Evolutionary conservation across 2,329 filamentous ascomycete species (phyloP), one percentile per base, ranked within the genome.

Genomic region (Chaetomium strumarium): DNA sequence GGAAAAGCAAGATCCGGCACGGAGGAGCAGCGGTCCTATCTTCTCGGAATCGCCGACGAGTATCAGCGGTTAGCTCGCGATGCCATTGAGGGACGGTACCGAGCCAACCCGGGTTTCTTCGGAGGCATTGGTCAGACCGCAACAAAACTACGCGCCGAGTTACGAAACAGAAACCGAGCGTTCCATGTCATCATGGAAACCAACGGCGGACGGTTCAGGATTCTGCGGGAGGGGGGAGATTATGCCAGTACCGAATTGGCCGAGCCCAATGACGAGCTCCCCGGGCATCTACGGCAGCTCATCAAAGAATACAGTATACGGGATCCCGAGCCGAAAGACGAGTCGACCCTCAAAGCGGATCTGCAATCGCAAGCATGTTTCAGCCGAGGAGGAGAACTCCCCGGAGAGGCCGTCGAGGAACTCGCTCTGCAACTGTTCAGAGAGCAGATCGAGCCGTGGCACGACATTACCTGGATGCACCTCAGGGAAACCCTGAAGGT

Each of bases 361-460:
- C 58, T 75, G 0, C 61, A 70, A 53, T 48, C 38, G 2, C 55
- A 67, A 7, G 70, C 68, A 1, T 64, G 67, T 0, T 56, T 52
- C 0, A 72, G 73, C 33, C 71, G 70, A 49, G 73, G 72, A 1
- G 64, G 53, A 1, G 71, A 74, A 43, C 69, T 75, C 17, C 70
- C 72, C 0, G 71, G 71, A 0, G 63, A 63, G 0, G 60, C 66
- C 0, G 75, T 71, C 37, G 61, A 61, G 13, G 63, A 68, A 0
- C 61, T 75, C 4, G 68, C 63, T 0, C 60, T 72, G 3, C 62
- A 69, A 31, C 57, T 76, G 1, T 76, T 77, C 57, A 65, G 66
- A 24, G 60, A 62, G 8, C 70, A 75, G 31, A 60, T 69, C 0
- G 40, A 53, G 5, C 70, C 69, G 0, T 77, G 73, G 74, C 60